Evolutionary conservation across 2,329 filamentous ascomycete genomes (phyloP), one percentile per base, ranked within the genome.

Genomic region (Fusarium ramigenum): DNA sequence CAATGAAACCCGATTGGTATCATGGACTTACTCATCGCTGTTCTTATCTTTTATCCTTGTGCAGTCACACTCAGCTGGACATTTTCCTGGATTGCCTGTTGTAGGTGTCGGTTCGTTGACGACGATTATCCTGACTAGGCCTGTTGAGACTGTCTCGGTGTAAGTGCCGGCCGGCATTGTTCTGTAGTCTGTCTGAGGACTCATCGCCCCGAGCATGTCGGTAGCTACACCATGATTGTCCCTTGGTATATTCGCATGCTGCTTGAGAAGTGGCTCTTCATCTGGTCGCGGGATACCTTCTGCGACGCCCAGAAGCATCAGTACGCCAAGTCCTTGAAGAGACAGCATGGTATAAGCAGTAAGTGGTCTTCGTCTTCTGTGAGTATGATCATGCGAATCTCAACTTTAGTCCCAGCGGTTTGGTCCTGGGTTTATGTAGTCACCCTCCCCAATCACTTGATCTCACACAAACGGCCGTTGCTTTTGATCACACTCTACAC

Each of bases 111-210:
- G 62, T 9, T 57, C 36, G 28, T 65, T 60, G 28, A 78, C 69
- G 6, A 78, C 66, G 46, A 78, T 69, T 60, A 79, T 42, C 32
- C 71, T 61, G 11, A 76, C 64, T 1, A 70, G 36, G 5, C 68
- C 69, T 19, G 63, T 64, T 6, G 71, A 53, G 21, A 67, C 60
- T 2, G 69, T 73, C 56, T 75, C 58, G 1, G 77, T 79, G 60
- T 79, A 79, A 28, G 72, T 79, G 1, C 77, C 77, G 2, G 69
- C 67, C 2, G 77, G 69, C 70, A 78, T 75, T 25, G 77, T 79
- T 57, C 43, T 61, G 63, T 78, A 79, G 63, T 79, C 66, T 15
- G 50, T 77, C 4, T n/a, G 60, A 44, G 4, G 65, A 18, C 42
- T 36, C 49, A 52, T 25, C 7, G 12, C 49, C 12, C n/a, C 42